These are phyloP conservation scores for Fusarium sp. DNA, from an alignment of 2,329 filamentous ascomycete species.

Conservation along the genomic window DNA sequence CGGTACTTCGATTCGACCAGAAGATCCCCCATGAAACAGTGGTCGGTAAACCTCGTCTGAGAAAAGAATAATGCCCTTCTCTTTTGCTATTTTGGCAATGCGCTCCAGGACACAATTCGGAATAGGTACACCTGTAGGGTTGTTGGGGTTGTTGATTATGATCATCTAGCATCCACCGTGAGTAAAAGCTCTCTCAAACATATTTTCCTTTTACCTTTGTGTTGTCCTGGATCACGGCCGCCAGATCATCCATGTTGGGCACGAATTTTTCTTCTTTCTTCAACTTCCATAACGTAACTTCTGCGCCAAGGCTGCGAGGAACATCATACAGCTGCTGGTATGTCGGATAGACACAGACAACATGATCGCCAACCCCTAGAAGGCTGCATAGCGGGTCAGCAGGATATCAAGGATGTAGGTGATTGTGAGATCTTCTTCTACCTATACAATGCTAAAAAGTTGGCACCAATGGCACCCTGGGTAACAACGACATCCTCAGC, in stretches of 20 bases:
- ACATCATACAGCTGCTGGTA: slow-evolving; percentile 88
- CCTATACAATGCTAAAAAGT: slow-evolving; percentile 70
- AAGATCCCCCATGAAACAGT: slow-evolving; percentile 74
- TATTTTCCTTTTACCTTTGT: slow-evolving; percentile 69
- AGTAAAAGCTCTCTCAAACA: neutral
- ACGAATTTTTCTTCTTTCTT: slow-evolving; percentile 73
- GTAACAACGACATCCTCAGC: slow-evolving; percentile 79
- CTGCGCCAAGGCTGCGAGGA: slow-evolving; percentile 78
- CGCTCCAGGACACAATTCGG: slow-evolving; percentile 69
- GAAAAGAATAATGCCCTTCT: slow-evolving; percentile 74
- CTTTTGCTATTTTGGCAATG: slow-evolving; percentile 72
- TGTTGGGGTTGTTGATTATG: slow-evolving; percentile 78
- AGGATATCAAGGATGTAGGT: neutral
- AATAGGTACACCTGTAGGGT: slow-evolving; percentile 81
- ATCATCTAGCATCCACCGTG: slow-evolving; percentile 55
- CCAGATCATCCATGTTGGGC: slow-evolving; percentile 74
- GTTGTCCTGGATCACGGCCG: slow-evolving; percentile 72
- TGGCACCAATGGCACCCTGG: slow-evolving; percentile 85
- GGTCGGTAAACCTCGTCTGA: slow-evolving; percentile 88
- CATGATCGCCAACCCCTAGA: slow-evolving; percentile 80
- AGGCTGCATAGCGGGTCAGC: slow-evolving; percentile 70
- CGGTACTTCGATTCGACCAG: slow-evolving; percentile 67
- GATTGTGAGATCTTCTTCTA: neutral
- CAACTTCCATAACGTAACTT: slow-evolving; percentile 82
- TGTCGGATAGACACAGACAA: slow-evolving; percentile 87